These are phyloP conservation scores for Dictyostelium intermedium DNA, from an alignment of 78 protist genomes.

Conservation along the genomic window DNA sequence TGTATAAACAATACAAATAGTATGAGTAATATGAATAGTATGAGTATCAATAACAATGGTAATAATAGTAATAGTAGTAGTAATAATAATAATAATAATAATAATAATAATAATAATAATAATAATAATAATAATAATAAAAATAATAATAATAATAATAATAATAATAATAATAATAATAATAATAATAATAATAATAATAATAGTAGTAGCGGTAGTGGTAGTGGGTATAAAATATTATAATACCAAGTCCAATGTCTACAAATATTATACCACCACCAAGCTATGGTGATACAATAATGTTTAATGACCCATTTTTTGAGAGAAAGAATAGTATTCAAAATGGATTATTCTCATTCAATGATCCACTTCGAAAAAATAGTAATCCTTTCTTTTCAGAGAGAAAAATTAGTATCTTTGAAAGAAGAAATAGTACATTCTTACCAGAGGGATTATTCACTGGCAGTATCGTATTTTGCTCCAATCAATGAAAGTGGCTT, in stretches of 20 bases:
- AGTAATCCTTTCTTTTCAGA: slow-evolving; percentile 2
- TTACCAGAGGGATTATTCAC: background rate
- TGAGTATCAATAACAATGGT: background rate
- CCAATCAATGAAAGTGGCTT: background rate
- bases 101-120: background rate
- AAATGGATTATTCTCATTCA: background rate
- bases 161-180: background rate
- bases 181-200: background rate
- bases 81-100: background rate
- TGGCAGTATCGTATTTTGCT: slow-evolving; percentile 3
- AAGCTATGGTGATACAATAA: background rate
- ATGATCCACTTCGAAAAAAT: background rate
- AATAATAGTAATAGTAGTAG: background rate
- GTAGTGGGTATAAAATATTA: background rate
- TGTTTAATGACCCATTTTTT: background rate
- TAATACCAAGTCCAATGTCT: background rate
- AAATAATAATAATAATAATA: background rate
- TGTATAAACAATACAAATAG: background rate
- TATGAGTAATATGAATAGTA: background rate
- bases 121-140: slow-evolving; percentile 5
- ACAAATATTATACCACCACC: background rate
- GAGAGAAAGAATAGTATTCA: slow-evolving; percentile 22
- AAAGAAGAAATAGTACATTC: slow-evolving; percentile 12
- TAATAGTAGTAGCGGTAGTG: background rate
- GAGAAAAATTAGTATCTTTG: background rate